phyloP scores from a whole-genome alignment of 2,329 filamentous ascomycete genomes.

The Fusarium azukiicola region DNA sequence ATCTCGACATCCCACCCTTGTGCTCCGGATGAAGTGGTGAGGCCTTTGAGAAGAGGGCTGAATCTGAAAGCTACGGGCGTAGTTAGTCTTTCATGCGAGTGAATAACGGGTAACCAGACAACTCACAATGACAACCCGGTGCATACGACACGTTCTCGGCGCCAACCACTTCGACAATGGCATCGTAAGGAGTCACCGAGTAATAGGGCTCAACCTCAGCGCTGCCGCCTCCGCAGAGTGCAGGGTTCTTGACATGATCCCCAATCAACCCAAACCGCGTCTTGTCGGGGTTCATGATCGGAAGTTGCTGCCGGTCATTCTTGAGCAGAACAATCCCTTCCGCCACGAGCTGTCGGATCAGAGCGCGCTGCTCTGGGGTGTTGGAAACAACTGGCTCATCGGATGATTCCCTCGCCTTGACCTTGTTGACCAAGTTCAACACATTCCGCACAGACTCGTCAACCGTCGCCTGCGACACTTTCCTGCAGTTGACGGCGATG shows the following conservation, averaged over 20 bases:
- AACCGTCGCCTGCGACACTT: constrained; percentile 46
- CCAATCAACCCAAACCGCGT: constrained; percentile 63
- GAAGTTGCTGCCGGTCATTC: constrained; percentile 23
- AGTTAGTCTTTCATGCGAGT: rapidly evolving
- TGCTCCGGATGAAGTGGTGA: constrained; percentile 18
- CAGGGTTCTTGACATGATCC: constrained; percentile 63
- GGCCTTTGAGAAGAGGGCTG: constrained; percentile 40
- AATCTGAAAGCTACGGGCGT: constrained; percentile 38
- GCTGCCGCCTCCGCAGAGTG: constrained; percentile 60
- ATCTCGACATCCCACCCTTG: constrained; percentile 46
- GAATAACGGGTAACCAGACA: rapidly evolving
- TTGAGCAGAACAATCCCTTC: constrained; percentile 42
- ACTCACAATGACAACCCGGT: constrained; percentile 48
- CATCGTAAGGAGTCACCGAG: constrained; percentile 57
- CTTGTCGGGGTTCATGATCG: constrained; percentile 40
- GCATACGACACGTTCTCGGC: constrained; percentile 44
- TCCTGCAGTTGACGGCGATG: constrained; percentile 52
- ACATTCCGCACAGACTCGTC: constrained; percentile 53
- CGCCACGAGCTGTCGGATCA: constrained; percentile 39
- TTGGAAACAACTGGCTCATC: constrained; percentile 27
- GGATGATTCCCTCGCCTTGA: constrained; percentile 14
- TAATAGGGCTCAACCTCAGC: constrained; percentile 61
- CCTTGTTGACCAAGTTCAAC: constrained; percentile 42
- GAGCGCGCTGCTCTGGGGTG: constrained; percentile 35
- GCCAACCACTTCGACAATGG: constrained; percentile 52